A percentile compares a stretch with the other conserved stretches of the same genome.
phyloP scores from a whole-genome alignment of 768 basidiomycete species.

The Agrocybe chaxingu region DNA sequence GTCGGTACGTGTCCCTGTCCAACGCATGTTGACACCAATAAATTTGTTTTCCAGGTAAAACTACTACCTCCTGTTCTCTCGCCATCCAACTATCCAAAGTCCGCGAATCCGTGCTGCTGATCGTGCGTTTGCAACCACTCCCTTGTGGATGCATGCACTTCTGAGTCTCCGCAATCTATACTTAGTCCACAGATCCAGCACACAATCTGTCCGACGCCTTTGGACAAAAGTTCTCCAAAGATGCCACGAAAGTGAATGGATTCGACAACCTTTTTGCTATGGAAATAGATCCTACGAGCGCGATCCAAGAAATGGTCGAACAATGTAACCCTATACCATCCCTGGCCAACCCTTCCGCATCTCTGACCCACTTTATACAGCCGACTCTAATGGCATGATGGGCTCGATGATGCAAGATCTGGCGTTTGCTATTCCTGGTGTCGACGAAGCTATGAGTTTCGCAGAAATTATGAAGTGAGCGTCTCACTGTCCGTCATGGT shows the following conservation, averaged over 20 bases:
- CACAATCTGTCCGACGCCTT: slow-evolving; percentile 99
- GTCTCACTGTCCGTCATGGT: background rate
- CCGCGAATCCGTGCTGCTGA: slow-evolving; percentile 94
- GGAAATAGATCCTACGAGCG: slow-evolving; percentile 99
- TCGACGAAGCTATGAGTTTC: slow-evolving; percentile 99
- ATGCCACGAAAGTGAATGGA: slow-evolving; percentile 97
- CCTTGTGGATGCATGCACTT: background rate
- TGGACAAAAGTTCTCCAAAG: slow-evolving; percentile 98
- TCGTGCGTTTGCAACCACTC: slow-evolving; percentile 52
- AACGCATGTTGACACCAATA: background rate
- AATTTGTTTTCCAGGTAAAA: slow-evolving; percentile 67
- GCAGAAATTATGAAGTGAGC: slow-evolving; percentile 99
- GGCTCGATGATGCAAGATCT: slow-evolving; percentile 99
- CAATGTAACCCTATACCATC: slow-evolving; percentile 57
- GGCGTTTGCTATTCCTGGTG: slow-evolving; percentile 98
- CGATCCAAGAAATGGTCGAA: slow-evolving; percentile 99
- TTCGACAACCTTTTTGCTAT: slow-evolving; percentile 96
- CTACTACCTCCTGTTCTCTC: slow-evolving; percentile 94
- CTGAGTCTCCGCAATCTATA: background rate
- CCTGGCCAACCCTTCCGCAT: background rate
- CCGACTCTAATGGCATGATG: slow-evolving; percentile 92
- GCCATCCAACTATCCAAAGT: slow-evolving; percentile 92
- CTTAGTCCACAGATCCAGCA: slow-evolving; percentile 98
- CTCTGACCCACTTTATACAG: slow-evolving; percentile 32
- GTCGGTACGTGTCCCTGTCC: slow-evolving; percentile 62